Conservation (phyloP, 768 basidiomycete genomes). For the Lactarius tabidus region DNA sequence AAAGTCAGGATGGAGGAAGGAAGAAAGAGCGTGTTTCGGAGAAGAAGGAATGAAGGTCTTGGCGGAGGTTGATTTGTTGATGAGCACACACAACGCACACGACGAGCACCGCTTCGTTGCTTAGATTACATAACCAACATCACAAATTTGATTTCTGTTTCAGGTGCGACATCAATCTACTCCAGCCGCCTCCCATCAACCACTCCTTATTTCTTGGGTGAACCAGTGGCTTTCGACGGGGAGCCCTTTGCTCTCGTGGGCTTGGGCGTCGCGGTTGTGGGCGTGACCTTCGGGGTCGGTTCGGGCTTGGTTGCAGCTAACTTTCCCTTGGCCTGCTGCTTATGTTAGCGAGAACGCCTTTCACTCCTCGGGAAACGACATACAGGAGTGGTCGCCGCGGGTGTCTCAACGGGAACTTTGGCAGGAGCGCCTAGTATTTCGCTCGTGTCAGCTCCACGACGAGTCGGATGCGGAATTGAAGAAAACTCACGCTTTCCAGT, state of each 20-base stretch:
- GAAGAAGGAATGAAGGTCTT: background rate
- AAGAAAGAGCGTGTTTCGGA: background rate
- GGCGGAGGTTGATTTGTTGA: background rate
- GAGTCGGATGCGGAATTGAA: background rate
- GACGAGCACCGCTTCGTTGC: no score
- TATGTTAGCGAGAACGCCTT: background rate
- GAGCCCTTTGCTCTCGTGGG: background rate
- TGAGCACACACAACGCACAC: background rate
- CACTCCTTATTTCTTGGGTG: constrained; percentile 5
- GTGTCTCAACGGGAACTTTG: background rate
- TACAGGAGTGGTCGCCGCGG: constrained; percentile 4
- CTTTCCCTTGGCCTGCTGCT: constrained; percentile 11
- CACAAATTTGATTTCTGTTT: background rate
- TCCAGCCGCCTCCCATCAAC: background rate
- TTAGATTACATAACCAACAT: no score
- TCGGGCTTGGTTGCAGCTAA: background rate
- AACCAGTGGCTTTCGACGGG: background rate
- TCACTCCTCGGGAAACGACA: background rate
- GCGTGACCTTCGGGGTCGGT: no score
- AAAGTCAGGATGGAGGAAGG: background rate
- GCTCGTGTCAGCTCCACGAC: background rate
- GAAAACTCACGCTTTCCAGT: constrained; percentile 18
- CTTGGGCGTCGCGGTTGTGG: background rate
- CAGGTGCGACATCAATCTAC: background rate
- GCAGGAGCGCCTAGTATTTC: background rate